A percentile compares a stretch with the other conserved stretches of the same genome.
Evolutionary conservation across 176 grass and related monocot genomes (phyloP).

Genomic region (Rhipidocladum racemiflorum): DNA sequence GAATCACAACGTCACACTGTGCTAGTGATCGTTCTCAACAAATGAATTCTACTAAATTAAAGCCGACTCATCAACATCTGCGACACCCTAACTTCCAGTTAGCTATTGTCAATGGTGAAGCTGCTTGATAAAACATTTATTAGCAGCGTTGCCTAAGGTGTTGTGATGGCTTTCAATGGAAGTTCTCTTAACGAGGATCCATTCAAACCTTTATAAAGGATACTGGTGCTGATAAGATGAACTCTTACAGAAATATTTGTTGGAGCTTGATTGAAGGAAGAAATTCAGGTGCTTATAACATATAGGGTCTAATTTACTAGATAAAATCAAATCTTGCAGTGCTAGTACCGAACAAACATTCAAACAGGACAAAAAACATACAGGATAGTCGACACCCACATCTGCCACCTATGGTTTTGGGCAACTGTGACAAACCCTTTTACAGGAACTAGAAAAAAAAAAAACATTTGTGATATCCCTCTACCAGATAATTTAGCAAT

Average conservation of each 20-base stretch:
- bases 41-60: neutral
- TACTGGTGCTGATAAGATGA: neutral
- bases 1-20: neutral
- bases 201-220: neutral
- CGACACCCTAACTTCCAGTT: neutral
- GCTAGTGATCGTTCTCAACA: neutral
- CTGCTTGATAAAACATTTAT: neutral
- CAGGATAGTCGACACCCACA: neutral
- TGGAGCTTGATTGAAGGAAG: neutral
- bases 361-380: neutral
- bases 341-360: neutral
- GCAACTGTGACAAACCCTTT: neutral
- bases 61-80: neutral
- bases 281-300: neutral
- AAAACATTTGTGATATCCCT: neutral
- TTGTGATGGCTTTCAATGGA: neutral
- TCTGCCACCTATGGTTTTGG: neutral
- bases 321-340: neutral
- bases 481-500: neutral
- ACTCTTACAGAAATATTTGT: neutral
- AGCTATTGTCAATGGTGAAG: neutral
- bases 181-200: neutral
- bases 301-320: neutral
- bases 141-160: neutral
- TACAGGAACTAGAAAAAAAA: neutral